phyloP scores from a whole-genome alignment of 768 basidiomycete species.

The Xanthoconium stramineum region DNA sequence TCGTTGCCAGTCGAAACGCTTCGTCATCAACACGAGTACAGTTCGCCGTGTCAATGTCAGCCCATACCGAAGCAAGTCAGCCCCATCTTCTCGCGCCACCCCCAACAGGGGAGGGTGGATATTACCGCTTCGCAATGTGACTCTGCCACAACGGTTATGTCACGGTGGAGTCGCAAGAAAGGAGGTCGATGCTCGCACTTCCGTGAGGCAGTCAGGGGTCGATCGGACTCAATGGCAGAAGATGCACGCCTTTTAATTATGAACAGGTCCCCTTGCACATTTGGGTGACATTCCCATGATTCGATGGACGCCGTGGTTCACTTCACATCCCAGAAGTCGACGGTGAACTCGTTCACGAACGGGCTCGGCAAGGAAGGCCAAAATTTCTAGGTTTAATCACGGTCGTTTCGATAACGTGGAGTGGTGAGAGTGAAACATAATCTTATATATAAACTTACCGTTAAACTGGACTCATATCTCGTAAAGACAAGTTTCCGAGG shows the following conservation, averaged over 20 bases:
- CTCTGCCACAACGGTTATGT: conserved; percentile 15
- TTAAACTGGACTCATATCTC: conserved; percentile 5
- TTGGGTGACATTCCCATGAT: conserved; percentile 1
- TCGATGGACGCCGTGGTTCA: neutral
- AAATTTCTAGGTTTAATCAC: neutral
- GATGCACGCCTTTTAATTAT: conserved; percentile 1
- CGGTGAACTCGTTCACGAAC: conserved; percentile 1
- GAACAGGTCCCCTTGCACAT: conserved; percentile 4
- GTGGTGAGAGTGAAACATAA: conserved; percentile 3
- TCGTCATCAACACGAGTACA: neutral
- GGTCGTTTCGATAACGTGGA: neutral
- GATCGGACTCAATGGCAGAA: neutral
- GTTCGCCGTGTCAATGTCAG: neutral
- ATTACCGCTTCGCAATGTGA: conserved; percentile 2
- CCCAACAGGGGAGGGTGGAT: conserved; percentile 2
- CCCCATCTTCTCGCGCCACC: too few relatives aligned
- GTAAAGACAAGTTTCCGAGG: conserved; percentile 3
- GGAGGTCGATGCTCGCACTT: neutral
- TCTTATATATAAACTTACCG: conserved; percentile 3
- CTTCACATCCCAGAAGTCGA: neutral
- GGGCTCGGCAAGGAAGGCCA: neutral
- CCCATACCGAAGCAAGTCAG: neutral
- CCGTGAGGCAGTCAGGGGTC: conserved; percentile 15
- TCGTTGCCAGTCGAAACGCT: neutral
- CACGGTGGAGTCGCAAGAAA: conserved; percentile 7